Base-by-base conservation (phyloP, 2,329 filamentous ascomycete genomes). In the Hymenoscyphus albidus region DNA sequence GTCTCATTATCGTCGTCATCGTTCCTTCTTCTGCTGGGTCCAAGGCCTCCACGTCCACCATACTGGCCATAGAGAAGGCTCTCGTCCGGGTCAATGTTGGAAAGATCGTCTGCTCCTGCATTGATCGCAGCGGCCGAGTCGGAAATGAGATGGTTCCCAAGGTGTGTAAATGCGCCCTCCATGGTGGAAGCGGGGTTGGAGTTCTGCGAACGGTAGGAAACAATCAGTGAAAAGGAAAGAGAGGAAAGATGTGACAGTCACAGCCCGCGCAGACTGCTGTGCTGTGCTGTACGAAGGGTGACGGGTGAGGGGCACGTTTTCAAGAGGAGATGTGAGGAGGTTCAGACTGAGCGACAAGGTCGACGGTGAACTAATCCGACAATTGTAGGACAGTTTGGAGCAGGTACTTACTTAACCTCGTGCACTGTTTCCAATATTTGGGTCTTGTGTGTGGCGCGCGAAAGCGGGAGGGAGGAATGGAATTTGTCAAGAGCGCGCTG, bases 1-100 rank as follows among this genome's bases (percentile, higher is more conserved):
- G 90, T 92, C 73, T 91, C 90, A 71, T 96, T 94, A 74, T 97
- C 93, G 70, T 97, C 93, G 75, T 96, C 91, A 74, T 93, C 93
- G 74, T 90, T 88, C 75, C 89, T 85, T 71, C 92, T 87, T 67
- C 78, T 76, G 63, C 77, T 76, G 56, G 77, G 76, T 61, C 80
- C 78, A 59, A 82, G 67, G 62, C 84, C 82, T 67, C 81, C 81
- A 66, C 82, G 81, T 65, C 87, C 80, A 77, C 85, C 80, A 82
- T 85, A 82, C 81, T 89, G 83, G 71, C 87, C 85, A 73, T 92
- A 92, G 58, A 96, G 84, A 69, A 94, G 83, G 79, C 85, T 91
- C 78, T 96, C 93, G 74, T 96, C 92, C 40, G 87, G 82, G 70
- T 92, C 89, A 74, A 89, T 83, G 48, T 85, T 85, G 51, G 88